These are phyloP conservation scores for Craterostigma plantagineum DNA, from an alignment of 257 asterid genomes.

Conservation along the genomic window DNA sequence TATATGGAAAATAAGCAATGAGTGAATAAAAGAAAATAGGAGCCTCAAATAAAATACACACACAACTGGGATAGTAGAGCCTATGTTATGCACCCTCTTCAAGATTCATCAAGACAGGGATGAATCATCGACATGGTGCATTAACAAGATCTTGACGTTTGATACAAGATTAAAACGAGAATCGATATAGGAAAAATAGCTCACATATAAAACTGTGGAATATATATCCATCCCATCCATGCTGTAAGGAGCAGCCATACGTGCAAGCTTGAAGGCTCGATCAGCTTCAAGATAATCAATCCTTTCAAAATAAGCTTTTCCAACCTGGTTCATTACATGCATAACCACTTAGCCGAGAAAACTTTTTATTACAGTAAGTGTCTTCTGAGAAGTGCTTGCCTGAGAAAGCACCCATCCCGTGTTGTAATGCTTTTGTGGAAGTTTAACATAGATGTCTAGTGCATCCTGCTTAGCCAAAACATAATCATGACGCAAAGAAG, in stretches of 20 bases:
- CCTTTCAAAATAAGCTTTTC: slow-evolving; percentile 77
- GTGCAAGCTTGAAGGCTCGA: slow-evolving; percentile 77
- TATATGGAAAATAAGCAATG: no score
- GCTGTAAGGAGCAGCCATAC: slow-evolving; percentile 63
- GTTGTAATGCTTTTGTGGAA: slow-evolving; percentile 77
- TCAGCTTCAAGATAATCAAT: slow-evolving; percentile 95
- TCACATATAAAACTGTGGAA: slow-evolving; percentile 85
- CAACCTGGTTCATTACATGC: slow-evolving; percentile 31
- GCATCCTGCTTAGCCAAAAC: slow-evolving; percentile 53
- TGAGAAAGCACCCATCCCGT: slow-evolving; percentile 97
- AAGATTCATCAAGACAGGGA: no score
- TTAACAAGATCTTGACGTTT: slow-evolving; percentile 5
- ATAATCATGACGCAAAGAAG: background rate
- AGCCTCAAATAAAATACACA: no score
- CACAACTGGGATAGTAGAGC: no score
- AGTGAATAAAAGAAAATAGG: no score
- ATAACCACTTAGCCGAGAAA: no score
- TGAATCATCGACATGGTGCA: no score
- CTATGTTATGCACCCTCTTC: no score
- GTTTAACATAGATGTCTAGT: slow-evolving; percentile 43
- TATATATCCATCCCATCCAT: slow-evolving; percentile 92
- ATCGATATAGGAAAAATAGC: slow-evolving; percentile 12
- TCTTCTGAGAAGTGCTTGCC: slow-evolving; percentile 17
- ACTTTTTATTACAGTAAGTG: no score
- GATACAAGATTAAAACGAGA: slow-evolving; percentile 6